Evolutionary conservation across 2,329 filamentous ascomycete genomes (phyloP).

Genomic region (Sarocladium strictum): DNA sequence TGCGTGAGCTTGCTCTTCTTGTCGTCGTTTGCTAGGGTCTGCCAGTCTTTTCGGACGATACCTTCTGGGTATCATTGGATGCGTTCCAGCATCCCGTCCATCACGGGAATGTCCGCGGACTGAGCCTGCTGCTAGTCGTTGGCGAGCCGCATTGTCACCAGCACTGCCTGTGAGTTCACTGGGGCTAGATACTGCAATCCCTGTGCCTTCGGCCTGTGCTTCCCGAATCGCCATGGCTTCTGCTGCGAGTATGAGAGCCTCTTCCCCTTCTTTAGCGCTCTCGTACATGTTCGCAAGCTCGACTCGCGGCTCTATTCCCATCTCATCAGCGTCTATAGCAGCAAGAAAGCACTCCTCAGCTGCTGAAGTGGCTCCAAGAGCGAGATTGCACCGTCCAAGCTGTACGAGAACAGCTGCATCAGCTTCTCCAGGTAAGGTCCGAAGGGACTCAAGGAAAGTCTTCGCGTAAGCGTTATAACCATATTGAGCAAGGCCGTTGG

Average conservation of each 20-base stretch:
- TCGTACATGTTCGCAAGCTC: slow-evolving; percentile 83
- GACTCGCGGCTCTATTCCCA: slow-evolving; percentile 69
- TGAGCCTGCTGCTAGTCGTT: background rate
- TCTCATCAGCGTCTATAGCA: slow-evolving; percentile 65
- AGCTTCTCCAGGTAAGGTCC: slow-evolving; percentile 38
- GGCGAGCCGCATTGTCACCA: background rate
- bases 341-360: slow-evolving; percentile 74
- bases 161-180: background rate
- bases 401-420: slow-evolving; percentile 49
- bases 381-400: slow-evolving; percentile 64
- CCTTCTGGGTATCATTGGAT: slow-evolving; percentile 26
- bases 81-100: background rate
- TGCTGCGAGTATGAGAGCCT: slow-evolving; percentile 70
- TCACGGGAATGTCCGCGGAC: background rate
- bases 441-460: slow-evolving; percentile 50
- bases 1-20: slow-evolving; percentile 37
- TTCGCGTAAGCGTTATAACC: slow-evolving; percentile 35
- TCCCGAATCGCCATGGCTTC: slow-evolving; percentile 65
- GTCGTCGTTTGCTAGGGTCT: slow-evolving; percentile 35
- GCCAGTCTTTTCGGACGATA: slow-evolving; percentile 42
- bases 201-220: slow-evolving; percentile 23
- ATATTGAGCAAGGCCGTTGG: slow-evolving; percentile 34
- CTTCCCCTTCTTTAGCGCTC: slow-evolving; percentile 62
- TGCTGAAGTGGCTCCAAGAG: slow-evolving; percentile 54
- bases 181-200: background rate